Base-by-base conservation (phyloP, 768 basidiomycete genomes). In the Amanita phalloides region DNA sequence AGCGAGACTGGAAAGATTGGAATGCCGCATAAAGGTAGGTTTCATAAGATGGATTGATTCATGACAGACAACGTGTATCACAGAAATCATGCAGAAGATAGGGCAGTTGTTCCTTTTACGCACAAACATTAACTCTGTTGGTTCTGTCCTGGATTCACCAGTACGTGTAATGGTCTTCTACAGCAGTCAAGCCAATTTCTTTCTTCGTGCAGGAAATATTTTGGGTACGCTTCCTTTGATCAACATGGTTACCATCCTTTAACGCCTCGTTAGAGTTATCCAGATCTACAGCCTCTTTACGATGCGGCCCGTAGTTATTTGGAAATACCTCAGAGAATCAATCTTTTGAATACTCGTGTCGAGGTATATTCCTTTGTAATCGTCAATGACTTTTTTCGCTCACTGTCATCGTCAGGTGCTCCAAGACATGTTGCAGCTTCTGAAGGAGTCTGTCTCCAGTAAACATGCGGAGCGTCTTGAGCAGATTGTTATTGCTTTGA, bases 71-170 rank as follows among this genome's bases (percentile, higher is more conserved):
- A 45, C 20, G 54, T 54, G 51, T 8, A 56, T 39, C 45, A 52
- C 56, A 81, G 94, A 96, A 64, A 97, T 97, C 62, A 95, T 97
- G 94, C 87, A 89, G 62, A 90, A 96, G 67, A 97, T 95, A 56
- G 94, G 94, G 41, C 88, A 92, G 59, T 72, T 97, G 38, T 97
- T 97, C 68, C 82, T 97, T 36, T 71, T 96, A 58, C 76, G 94
- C 56, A 91, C 94, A 49, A 94, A 92, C 63, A 94, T 96, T 59
- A 92, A 93, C 59, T 86, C 91, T 42, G 93, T 96, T 49, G 94
- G 94, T 44, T 94, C 92, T 30, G 93, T 96, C n/a, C 71, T 97
- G 41, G 93, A 97, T 72, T 91, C 92, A 32, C 93, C 93, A 25
- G 90, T 90, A 64, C 60, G 86, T 52, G 28, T 42, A 10, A 44